Evolutionary conservation across 345 rosid species (phyloP), one percentile per base, ranked within the genome.

Genomic region (Clarkia xantiana): DNA sequence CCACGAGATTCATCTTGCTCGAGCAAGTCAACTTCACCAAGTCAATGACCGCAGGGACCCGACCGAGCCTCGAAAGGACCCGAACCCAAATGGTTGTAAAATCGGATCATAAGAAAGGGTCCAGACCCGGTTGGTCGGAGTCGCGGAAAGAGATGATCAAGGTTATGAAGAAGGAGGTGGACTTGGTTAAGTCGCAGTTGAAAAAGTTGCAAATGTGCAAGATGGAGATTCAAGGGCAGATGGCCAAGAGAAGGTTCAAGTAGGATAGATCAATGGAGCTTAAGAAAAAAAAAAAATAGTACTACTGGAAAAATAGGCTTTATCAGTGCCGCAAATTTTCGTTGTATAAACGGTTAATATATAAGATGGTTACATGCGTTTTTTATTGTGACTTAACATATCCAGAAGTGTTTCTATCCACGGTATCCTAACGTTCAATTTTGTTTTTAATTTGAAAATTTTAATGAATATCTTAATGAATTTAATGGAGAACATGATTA

Each of bases 151-250:
- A 80, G 71, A 57, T 77, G 45, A 71, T n/a, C n/a, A n/a, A 34
- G 34, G 44, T 58, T 63, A 71, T 80, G 69, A 77, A 51, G 53
- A 56, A 68, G 49, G 88, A 77, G 47, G 81, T 80, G 13, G 72
- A 72, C 40, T 38, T 11, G 9, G 69, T 80, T 74, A 75, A 77
- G 62, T 14, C 50, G 73, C 77, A 77, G 42, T 68, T 80, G 18
- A 65, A 64, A 54, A 57, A 67, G 34, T 18, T 75, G 71, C 68
- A 77, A 47, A 57, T 52, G 71, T 77, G 81, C 45, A 77, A 59
- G 60, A 18, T 55, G 49, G 42, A 77, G 67, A 63, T 80, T 42
- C 79, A 67, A 52, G 67, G 55, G 44, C 79, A 69, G 59, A 61
- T 52, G 13, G n/a, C n/a, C n/a, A 56, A 54, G 66, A 57, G 58